Evolutionary conservation across 371 early-diverging fungal genomes (phyloP), one percentile per base, ranked within the genome.

Genomic region (Rhizopus stolonifer): DNA sequence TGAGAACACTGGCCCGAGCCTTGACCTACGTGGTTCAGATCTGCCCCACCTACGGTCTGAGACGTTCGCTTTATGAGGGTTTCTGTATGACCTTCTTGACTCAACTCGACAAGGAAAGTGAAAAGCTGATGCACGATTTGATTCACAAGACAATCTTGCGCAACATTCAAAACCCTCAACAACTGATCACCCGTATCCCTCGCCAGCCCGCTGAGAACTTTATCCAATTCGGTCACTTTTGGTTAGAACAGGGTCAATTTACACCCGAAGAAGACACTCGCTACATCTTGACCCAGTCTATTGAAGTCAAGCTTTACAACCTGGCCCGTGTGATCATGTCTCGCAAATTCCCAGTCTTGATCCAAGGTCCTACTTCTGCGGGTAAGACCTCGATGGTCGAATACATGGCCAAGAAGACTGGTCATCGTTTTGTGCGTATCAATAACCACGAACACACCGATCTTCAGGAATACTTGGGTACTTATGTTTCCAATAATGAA

Each of bases 371-470:
- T 14, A 99, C 99, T 0, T 97, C 98, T 15, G 94, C 97, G 24
- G 99, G 99, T 55, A 99, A 99, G 73, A 99, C 99, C 0, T 91
- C 93, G 57, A 95, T 99, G 90, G 90, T 99, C 47, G 94, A 95
- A 66, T 94, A 96, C 60, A 72, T 99, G 52, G 98, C 99, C n/a
- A 89, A 91, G 46, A 70, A 81, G 44, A 92, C 94, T 0, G 93
- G 93, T 9, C 98, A 96, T 75, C 80, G 82, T 15, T 94, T 99
- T 70, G 93, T 99, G 7, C 90, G 99, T 56, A 96, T 99, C 74
- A 99, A 99, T 80, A 99, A 99, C 72, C 99, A 99, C 77, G 99
- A 99, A 72, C 98, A 99, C 69, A 99, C 99, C 1, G 99, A 99
- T 66, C 60, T 98, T 49, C 93, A 96, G 69, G 99, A 99, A 72